Evolutionary conservation across 2,329 filamentous ascomycete genomes (phyloP).

Genomic region (Monosporascus sp.): DNA sequence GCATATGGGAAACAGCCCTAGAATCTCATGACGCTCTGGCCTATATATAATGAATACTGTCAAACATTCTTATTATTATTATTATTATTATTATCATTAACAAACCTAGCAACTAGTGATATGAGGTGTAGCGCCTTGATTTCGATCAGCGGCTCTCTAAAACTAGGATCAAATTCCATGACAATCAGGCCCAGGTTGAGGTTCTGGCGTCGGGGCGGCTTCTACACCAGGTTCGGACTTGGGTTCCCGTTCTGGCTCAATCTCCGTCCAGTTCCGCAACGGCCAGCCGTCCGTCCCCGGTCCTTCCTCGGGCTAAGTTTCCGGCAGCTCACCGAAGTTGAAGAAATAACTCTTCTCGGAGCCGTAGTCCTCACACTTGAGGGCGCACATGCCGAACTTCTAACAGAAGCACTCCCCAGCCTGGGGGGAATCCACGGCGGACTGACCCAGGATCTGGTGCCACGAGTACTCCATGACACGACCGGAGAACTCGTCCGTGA

Average conservation of each 20-base stretch:
- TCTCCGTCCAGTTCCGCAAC: slow-evolving; percentile 3
- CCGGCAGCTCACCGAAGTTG: slow-evolving; percentile 9
- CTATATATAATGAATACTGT: no score
- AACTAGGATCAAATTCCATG: no score
- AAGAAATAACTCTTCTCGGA: slow-evolving; percentile 42
- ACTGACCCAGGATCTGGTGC: slow-evolving; percentile 33
- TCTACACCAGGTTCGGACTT: background rate
- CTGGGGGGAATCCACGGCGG: slow-evolving; percentile 44
- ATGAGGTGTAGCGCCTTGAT: no score
- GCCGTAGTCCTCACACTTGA: slow-evolving; percentile 24
- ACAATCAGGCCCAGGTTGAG: no score
- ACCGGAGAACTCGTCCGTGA: slow-evolving; percentile 41
- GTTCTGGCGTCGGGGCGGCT: background rate
- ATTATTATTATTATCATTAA: no score
- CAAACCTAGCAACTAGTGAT: no score
- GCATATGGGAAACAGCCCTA: no score
- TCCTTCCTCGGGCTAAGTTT: slow-evolving; percentile 6
- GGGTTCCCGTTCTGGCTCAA: background rate
- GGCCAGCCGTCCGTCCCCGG: slow-evolving; percentile 8
- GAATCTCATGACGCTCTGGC: no score
- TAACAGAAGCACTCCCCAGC: slow-evolving; percentile 52
- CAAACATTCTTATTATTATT: no score
- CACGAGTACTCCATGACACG: slow-evolving; percentile 51
- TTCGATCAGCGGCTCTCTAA: no score
- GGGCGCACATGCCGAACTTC: slow-evolving; percentile 45